Conservation (phyloP, 176 grass and related monocot genomes). For the Lolium rigidum region DNA sequence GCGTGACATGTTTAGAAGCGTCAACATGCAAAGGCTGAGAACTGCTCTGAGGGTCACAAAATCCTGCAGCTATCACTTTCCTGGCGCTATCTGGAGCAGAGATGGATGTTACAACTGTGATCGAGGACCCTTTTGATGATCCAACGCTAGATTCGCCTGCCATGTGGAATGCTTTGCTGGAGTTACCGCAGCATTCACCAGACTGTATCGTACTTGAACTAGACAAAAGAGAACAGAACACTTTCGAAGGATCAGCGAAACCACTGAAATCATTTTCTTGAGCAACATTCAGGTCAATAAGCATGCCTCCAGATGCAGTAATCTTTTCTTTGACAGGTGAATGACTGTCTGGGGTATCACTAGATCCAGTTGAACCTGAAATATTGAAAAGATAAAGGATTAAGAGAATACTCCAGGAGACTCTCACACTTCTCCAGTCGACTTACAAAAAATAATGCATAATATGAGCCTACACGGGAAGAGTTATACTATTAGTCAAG, state of each 20-base stretch:
- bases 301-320: slow-evolving; percentile 35
- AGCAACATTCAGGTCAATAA: slow-evolving; percentile 81
- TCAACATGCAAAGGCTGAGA: slow-evolving; percentile 14
- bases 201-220: slow-evolving; percentile 38
- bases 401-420: slow-evolving; percentile 24
- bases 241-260: slow-evolving; percentile 32
- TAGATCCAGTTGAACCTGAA: slow-evolving; percentile 58
- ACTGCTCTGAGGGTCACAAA: slow-evolving; percentile 28
- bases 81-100: slow-evolving; percentile 43
- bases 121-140: slow-evolving; percentile 62
- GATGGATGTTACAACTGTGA: slow-evolving; percentile 37
- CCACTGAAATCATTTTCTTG: slow-evolving; percentile 65
- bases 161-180: slow-evolving; percentile 45
- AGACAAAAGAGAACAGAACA: slow-evolving; percentile 33
- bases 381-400: slow-evolving; percentile 22
- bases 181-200: slow-evolving; percentile 44
- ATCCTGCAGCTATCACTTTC: slow-evolving; percentile 30
- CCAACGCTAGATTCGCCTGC: slow-evolving; percentile 56
- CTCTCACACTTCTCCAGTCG: slow-evolving; percentile 3
- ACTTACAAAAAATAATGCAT: neutral
- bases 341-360: slow-evolving; percentile 41
- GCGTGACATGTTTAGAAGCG: slow-evolving; percentile 32
- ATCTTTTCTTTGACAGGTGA: slow-evolving; percentile 50
- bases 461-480: neutral
- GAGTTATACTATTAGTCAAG: neutral